These are phyloP conservation scores for Rhizoclosmatium globosum DNA, from an alignment of 192 early-diverging fungal genomes.

Conservation along the genomic window DNA sequence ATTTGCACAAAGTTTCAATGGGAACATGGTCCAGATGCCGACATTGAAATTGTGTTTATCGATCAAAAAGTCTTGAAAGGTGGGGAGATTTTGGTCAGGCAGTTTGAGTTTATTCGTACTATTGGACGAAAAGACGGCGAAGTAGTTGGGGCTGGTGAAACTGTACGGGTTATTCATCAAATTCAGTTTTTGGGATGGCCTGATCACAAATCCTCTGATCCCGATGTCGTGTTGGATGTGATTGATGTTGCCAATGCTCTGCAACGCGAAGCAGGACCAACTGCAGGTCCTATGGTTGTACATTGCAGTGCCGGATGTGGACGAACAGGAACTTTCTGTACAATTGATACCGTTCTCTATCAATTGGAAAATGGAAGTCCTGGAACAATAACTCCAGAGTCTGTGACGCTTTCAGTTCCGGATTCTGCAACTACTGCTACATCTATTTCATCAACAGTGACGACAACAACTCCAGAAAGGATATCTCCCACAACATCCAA, in stretches of 20 bases:
- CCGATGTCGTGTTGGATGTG: constrained; percentile 47
- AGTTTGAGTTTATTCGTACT: constrained; percentile 16
- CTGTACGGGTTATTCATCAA: constrained; percentile 62
- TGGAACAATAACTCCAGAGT: not conserved
- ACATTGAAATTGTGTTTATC: constrained; percentile 57
- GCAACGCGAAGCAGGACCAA: constrained; percentile 31
- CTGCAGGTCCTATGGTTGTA: constrained; percentile 58
- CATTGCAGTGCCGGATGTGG: constrained; percentile 69
- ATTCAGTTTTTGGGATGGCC: constrained; percentile 85
- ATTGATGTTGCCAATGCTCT: constrained; percentile 54
- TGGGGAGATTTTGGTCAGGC: constrained; percentile 43
- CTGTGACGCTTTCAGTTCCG: not conserved
- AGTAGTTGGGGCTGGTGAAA: constrained; percentile 13
- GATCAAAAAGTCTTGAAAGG: constrained; percentile 6
- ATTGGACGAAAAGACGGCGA: not conserved
- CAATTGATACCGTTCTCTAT: constrained; percentile 51
- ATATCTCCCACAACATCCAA: not conserved
- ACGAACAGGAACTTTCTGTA: constrained; percentile 62
- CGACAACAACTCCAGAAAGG: not conserved
- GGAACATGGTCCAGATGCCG: constrained; percentile 58
- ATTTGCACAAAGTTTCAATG: constrained; percentile 2
- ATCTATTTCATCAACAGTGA: not conserved
- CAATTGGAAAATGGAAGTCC: constrained; percentile 38
- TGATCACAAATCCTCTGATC: constrained; percentile 69
- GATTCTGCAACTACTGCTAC: not conserved